phyloP scores from a whole-genome alignment of 2,329 filamentous ascomycete genomes.

The Clarireedia monteithiana region DNA sequence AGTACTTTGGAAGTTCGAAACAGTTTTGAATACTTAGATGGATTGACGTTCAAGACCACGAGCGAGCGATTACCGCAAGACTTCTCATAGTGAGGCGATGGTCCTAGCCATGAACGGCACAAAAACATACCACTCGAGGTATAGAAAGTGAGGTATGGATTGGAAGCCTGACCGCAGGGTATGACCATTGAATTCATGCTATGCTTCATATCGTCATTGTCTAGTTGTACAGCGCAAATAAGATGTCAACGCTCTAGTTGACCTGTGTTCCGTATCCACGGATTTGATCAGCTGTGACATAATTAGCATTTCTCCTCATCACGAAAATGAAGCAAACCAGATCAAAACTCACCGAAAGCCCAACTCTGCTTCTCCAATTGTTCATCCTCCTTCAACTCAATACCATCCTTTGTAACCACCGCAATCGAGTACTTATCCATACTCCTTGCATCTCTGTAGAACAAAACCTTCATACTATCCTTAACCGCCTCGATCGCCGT shows the following conservation, averaged over 20 bases:
- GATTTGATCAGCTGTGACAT: conserved; percentile 67
- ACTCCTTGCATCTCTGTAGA: conserved; percentile 92
- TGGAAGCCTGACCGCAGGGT: too few species aligned
- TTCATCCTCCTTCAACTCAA: conserved; percentile 76
- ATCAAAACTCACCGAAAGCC: conserved; percentile 55
- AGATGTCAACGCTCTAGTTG: conserved; percentile 29
- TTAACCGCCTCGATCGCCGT: conserved; percentile 72
- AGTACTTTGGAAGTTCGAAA: too few species aligned
- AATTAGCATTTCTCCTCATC: conserved; percentile 12
- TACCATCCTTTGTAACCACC: conserved; percentile 79
- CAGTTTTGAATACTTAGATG: too few species aligned
- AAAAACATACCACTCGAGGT: too few species aligned
- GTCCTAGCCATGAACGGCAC: too few species aligned
- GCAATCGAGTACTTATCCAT: conserved; percentile 88
- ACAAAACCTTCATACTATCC: conserved; percentile 97
- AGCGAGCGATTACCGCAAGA: too few species aligned
- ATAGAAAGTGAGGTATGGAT: too few species aligned
- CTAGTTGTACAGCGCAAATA: conserved; percentile 25
- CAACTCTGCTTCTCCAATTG: conserved; percentile 93
- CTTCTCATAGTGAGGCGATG: too few species aligned
- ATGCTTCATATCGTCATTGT: conserved; percentile 22
- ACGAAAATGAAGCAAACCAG: background rate
- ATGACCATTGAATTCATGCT: background rate
- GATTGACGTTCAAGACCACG: too few species aligned
- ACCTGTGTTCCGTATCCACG: conserved; percentile 88